These are phyloP conservation scores for Stereocaulon alpinum DNA, from an alignment of 495 filamentous ascomycete species.

Conservation along the genomic window DNA sequence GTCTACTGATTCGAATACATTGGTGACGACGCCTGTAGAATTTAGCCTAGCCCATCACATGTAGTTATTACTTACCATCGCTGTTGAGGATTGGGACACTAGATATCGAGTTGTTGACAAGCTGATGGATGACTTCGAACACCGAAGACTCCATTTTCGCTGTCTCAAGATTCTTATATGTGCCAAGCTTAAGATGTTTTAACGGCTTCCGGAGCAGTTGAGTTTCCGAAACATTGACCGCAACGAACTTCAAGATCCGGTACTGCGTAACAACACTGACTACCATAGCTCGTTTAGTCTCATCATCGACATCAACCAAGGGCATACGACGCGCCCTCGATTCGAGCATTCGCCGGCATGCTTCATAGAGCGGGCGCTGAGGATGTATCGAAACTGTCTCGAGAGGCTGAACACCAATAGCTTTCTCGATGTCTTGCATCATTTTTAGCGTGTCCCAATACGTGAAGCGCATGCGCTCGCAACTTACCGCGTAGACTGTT, in stretches of 20 bases:
- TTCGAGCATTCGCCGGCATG: slow-evolving; percentile 86
- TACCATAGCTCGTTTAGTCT: slow-evolving; percentile 85
- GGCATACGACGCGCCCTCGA: slow-evolving; percentile 90
- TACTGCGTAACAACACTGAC: slow-evolving; percentile 97
- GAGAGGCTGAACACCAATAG: slow-evolving; percentile 79
- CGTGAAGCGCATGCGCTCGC: background rate
- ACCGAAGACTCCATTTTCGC: slow-evolving; percentile 88
- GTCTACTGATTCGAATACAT: slow-evolving; percentile 97
- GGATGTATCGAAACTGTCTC: slow-evolving; percentile 96
- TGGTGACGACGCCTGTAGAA: slow-evolving; percentile 59
- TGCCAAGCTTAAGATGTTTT: slow-evolving; percentile 74
- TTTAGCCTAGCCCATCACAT: background rate
- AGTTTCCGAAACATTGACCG: slow-evolving; percentile 90
- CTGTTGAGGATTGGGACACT: slow-evolving; percentile 88
- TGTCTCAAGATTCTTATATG: slow-evolving; percentile 68
- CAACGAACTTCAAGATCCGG: slow-evolving; percentile 95
- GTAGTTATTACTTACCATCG: slow-evolving; percentile 41
- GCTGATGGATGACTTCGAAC: slow-evolving; percentile 88
- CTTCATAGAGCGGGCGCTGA: slow-evolving; percentile 81
- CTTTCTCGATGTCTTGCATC: slow-evolving; percentile 78
- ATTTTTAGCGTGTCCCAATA: slow-evolving; percentile 5
- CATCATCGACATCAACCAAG: slow-evolving; percentile 86
- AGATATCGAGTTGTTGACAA: slow-evolving; percentile 87
- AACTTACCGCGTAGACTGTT: slow-evolving; percentile 78
- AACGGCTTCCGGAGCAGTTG: slow-evolving; percentile 81